Base-by-base conservation (phyloP, 1,139 yeast genomes). In the Zygosaccharomyces pseudobailii region DNA sequence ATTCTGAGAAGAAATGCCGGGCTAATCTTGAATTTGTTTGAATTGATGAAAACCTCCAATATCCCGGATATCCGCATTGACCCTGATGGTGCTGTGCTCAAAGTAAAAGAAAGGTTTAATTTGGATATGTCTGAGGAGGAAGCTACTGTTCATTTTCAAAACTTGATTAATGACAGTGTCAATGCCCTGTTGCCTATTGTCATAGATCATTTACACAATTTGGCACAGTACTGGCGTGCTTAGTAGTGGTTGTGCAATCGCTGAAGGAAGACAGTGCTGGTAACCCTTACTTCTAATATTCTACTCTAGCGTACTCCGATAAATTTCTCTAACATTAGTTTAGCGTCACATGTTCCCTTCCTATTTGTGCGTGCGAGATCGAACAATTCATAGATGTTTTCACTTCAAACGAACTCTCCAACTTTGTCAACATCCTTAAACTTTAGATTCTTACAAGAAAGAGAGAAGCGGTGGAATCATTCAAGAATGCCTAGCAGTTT, bases 191-290 rank as follows among this genome's bases (percentile, higher is more conserved):
- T 90, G 54, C 98, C 98, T 0, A 90, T 90, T 62, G 96, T 94
- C 9, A 92, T 94, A 50, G 99, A 94, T 63, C 78, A 97, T 55
- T 71, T 94, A 46, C 99, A 94, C 66, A 88, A 90, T 69, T 75
- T 94, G 65, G 97, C 98, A 0, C 98, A 94, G 64, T 94, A 94
- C 63, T 92, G 98, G 98, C 71, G 97, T 53, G 90, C 97, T 0
- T 90, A 63, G 65, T 30, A 21, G 19, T 6, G 9, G 7, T 13
- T 13, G 17, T 13, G 17, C 17, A 13, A 13, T 13, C 30, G 10
- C 8, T 28, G 4, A 19, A 30, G 32, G 30, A 28, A 30, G 13
- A 30, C 25, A 21, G 41, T 28, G 7, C 25, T 38, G 41, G 33
- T 27, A 27, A n/a, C 34, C 17, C 23, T 13, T 19, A 28, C 33